Conservation (phyloP, 1,284 basidiomycete genomes). For the Serendipita sp. region DNA sequence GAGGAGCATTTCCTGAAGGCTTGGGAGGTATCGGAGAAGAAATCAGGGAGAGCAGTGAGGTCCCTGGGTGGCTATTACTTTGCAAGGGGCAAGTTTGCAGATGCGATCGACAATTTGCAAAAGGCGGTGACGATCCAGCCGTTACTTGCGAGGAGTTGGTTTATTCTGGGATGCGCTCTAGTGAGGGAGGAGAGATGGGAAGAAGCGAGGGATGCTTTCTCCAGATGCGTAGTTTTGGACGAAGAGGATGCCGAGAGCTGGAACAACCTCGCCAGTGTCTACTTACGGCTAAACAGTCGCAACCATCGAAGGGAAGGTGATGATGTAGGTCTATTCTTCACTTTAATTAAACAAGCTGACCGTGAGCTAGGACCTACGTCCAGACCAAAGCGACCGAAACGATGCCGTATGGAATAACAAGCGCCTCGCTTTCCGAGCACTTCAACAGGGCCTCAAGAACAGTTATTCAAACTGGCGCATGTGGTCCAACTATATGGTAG, state of each 20-base stretch:
- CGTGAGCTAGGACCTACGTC: constrained; percentile 16
- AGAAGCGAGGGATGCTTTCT: constrained; percentile 72
- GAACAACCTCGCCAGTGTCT: constrained; percentile 94
- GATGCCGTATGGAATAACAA: constrained; percentile 41
- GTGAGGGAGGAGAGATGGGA: constrained; percentile 74
- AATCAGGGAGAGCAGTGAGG: constrained; percentile 80
- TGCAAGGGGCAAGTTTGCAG: constrained; percentile 43
- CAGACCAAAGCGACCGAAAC: constrained; percentile 14
- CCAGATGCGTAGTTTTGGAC: constrained; percentile 76
- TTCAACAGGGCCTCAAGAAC: constrained; percentile 76
- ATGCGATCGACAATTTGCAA: constrained; percentile 55
- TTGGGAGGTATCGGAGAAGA: constrained; percentile 68
- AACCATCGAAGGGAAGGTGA: constrained; percentile 13
- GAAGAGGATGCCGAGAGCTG: constrained; percentile 96
- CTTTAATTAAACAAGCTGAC: constrained; percentile 16
- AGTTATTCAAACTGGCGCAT: constrained; percentile 88
- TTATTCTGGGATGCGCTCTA: constrained; percentile 83
- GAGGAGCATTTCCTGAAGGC: constrained; percentile 67
- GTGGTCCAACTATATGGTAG: constrained; percentile 97
- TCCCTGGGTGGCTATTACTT: constrained; percentile 81
- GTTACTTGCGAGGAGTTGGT: constrained; percentile 80
- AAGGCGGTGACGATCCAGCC: constrained; percentile 81
- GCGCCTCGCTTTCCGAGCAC: constrained; percentile 83
- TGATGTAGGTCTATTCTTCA: constrained; percentile 11
- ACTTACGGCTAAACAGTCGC: constrained; percentile 59